Base-by-base conservation (phyloP, 2,329 filamentous ascomycete genomes). In the Aspergillus intermedius region DNA sequence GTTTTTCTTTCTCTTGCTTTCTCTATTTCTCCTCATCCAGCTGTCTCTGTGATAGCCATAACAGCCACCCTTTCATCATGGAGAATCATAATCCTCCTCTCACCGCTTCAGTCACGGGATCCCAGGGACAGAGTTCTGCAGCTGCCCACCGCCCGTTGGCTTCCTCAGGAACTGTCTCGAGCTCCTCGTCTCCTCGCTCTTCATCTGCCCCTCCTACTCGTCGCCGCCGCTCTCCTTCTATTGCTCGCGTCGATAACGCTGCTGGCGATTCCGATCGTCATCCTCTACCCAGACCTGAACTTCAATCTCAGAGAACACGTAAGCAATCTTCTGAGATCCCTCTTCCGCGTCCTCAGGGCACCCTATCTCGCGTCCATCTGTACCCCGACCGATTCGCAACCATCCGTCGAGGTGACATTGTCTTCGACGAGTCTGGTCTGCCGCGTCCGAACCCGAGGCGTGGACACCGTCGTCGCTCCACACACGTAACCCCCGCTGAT, bases 391-490 rank as follows among this genome's bases (percentile, higher is more conserved):
- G 37, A 19, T 40, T 40, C 37, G 17, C 37, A 19, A 40, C 37
- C 37, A 40, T 40, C 17, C 37, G 15, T 12, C 17, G 37, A 21
- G 37, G 37, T 40, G 37, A 40, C 60, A 60, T 56, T 61, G 66
- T 52, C 53, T 66, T 65, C 59, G 63, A 61, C 59, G 58, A 53
- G 52, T 56, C 55, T 48, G 57, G 17, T 40, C 54, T 50, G 45
- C 58, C 46, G 47, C 64, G 53, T 58, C 60, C 55, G 45, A 55
- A 61, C 60, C 63, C 59, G 62, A 63, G 60, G 59, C 65, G 63
- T 65, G 65, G 65, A 57, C 65, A 68, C 52, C 68, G 68, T 52
- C 68, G 68, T 57, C 68, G 67, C 51, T 70, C 68, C 53, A 70
- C 68, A 54, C 67, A 66, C 59, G 68, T 70, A 46, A 68, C 63